Base-by-base conservation (phyloP, 352 stramenopile species). In the Pythium aquatile region DNA sequence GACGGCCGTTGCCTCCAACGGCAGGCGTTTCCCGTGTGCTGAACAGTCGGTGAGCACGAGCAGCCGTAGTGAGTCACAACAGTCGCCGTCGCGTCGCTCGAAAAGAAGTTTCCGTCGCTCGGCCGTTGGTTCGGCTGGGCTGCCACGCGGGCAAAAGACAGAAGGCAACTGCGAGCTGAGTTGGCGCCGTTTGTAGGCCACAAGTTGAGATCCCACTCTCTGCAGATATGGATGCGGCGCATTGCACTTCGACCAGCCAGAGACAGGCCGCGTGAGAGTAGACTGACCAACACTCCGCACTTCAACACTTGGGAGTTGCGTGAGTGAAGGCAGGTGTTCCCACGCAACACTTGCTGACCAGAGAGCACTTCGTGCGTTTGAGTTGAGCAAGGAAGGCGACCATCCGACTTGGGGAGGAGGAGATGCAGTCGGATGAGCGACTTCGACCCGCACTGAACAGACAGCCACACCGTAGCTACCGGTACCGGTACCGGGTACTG, bases 171-270 rank as follows among this genome's bases (percentile, higher is more conserved):
- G 61, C 53, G 69, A 69, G 32, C 61, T 72, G 48, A 61, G 58
- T 29, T 55, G 61, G 44, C 52, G 54, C 55, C 53, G 32, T 24
- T 47, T 35, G 53, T 66, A 53, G 68, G 61, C 63, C 58, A 70
- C 51, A 67, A 74, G 71, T 70, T 63, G 57, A 70, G 40, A 66
- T 70, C 57, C 64, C 64, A 70, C 64, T 61, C 57, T 63, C 57
- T 65, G 57, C 58, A 63, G 46, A 58, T 54, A 68, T 30, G 54
- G 61, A 68, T 68, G 60, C 40, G 51, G 37, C 60, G 39, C 13
- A 30, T 55, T 63, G 51, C 17, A 58, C 55, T 64, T 65, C 46
- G 28, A 32, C 17, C 48, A 35, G 63, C 55, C 55, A 65, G 20
- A 68, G 39, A 59, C 51, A 49, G 61, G 52, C 39, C 33, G n/a